Evolutionary conservation across 495 filamentous ascomycete species (phyloP).

Genomic region (Achaetomiella virescens): DNA sequence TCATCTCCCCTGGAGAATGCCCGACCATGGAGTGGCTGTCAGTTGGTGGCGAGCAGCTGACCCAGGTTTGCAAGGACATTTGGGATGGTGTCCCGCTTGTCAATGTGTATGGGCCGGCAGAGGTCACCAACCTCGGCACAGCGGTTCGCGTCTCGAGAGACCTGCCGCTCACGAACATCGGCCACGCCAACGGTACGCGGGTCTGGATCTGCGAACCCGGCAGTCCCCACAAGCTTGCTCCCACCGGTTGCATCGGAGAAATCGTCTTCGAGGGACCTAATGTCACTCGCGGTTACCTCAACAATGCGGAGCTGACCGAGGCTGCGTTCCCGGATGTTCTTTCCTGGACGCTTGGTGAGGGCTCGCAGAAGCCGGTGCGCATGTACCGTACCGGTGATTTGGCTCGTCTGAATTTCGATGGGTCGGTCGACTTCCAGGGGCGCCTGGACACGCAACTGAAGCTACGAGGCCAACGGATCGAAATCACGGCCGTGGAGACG

Average conservation of each 20-base stretch:
- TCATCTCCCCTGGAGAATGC: constrained; percentile 4
- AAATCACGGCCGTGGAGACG: constrained; percentile 46
- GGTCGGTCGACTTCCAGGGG: constrained; percentile 42
- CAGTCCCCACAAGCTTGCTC: constrained; percentile 1
- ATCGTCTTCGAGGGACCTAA: constrained; percentile 6
- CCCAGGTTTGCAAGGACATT: constrained; percentile 7
- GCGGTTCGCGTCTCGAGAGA: background rate
- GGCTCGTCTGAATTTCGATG: constrained; percentile 46
- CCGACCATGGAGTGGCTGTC: constrained; percentile 6
- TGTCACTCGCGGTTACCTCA: background rate
- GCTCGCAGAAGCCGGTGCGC: background rate
- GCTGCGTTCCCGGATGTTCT: background rate
- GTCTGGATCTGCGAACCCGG: constrained; percentile 7
- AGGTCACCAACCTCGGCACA: constrained; percentile 30
- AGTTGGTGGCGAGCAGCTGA: constrained; percentile 7
- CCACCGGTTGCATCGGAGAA: constrained; percentile 1
- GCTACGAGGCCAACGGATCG: constrained; percentile 28
- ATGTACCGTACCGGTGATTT: constrained; percentile 56
- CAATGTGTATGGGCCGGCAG: constrained; percentile 49
- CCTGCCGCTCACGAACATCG: constrained; percentile 3
- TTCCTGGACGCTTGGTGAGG: background rate
- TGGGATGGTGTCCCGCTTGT: constrained; percentile 26
- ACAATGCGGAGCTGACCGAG: background rate
- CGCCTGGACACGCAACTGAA: constrained; percentile 26
- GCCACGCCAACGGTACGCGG: background rate